Evolutionary conservation across 225 moss, liverwort and hornwort genomes (phyloP).

Genomic region (Marchantia polymorpha): DNA sequence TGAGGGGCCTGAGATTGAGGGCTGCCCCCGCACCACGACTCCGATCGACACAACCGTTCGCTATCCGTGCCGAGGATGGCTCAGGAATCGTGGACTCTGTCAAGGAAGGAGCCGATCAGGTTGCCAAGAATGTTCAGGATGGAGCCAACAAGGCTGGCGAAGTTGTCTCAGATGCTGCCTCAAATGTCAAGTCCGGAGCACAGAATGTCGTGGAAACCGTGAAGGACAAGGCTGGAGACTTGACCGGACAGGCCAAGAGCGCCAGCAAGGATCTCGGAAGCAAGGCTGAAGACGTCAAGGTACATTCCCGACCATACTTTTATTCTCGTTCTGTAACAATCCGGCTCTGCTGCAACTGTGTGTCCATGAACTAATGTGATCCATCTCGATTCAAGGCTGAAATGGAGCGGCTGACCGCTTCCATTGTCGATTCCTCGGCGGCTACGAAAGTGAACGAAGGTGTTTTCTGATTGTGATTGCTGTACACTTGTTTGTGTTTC

Average conservation of each 20-base stretch:
- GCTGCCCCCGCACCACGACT: background rate
- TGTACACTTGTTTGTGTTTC: background rate
- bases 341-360: background rate
- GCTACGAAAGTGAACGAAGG: background rate
- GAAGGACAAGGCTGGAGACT: constrained; percentile 8
- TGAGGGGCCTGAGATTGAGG: background rate
- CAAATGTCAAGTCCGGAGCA: constrained; percentile 8
- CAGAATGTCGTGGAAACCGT: background rate
- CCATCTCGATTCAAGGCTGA: background rate
- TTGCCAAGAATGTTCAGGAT: background rate
- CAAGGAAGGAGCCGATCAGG: background rate
- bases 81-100: constrained; percentile 1
- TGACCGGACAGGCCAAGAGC: constrained; percentile 13
- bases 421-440: background rate
- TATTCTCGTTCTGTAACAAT: background rate
- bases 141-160: constrained; percentile 12
- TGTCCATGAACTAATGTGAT: background rate
- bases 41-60: background rate
- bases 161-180: background rate
- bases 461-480: background rate
- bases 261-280: background rate
- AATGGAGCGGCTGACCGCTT: background rate
- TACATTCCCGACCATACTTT: background rate
- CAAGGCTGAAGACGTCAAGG: constrained; percentile 15
- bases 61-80: background rate